A percentile compares a stretch with the other conserved stretches of the same genome.
Evolutionary conservation across 2,329 filamentous ascomycete genomes (phyloP).

Genomic region (Purpureocillium lavendulum): DNA sequence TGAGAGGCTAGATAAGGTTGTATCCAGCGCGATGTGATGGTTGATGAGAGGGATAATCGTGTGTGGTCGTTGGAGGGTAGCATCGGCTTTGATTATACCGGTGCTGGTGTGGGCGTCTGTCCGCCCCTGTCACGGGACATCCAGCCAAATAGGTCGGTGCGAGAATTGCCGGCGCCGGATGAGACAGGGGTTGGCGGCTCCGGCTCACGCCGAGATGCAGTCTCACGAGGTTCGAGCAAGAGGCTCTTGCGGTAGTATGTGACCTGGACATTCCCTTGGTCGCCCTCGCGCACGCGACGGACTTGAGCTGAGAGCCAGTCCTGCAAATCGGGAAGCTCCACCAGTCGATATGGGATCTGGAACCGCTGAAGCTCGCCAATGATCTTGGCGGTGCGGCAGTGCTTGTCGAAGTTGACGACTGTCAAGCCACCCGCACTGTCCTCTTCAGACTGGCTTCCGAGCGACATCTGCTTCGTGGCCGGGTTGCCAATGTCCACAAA

Average conservation of each 20-base stretch:
- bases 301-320: conserved; percentile 86
- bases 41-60: background rate
- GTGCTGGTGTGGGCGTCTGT: conserved; percentile 16
- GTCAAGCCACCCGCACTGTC: conserved; percentile 58
- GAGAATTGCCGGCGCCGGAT: conserved; percentile 18
- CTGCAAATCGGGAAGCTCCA: conserved; percentile 79
- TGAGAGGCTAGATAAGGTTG: background rate
- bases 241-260: conserved; percentile 74
- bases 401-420: conserved; percentile 97
- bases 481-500: conserved; percentile 95
- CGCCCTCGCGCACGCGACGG: conserved; percentile 58
- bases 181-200: conserved; percentile 23
- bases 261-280: conserved; percentile 49
- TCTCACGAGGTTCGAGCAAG: conserved; percentile 69
- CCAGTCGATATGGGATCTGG: conserved; percentile 83
- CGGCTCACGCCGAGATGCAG: conserved; percentile 19
- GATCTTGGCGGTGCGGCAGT: conserved; percentile 87
- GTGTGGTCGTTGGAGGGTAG: background rate
- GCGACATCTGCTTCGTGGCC: conserved; percentile 63
- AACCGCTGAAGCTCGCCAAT: conserved; percentile 94
- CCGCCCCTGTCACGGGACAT: conserved; percentile 38
- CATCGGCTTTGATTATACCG: conserved; percentile 6
- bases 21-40: background rate
- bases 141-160: conserved; percentile 40
- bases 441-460: conserved; percentile 42